Conservation (phyloP, 2,329 filamentous ascomycete species). For the Emmonsiellopsis sp. region DNA sequence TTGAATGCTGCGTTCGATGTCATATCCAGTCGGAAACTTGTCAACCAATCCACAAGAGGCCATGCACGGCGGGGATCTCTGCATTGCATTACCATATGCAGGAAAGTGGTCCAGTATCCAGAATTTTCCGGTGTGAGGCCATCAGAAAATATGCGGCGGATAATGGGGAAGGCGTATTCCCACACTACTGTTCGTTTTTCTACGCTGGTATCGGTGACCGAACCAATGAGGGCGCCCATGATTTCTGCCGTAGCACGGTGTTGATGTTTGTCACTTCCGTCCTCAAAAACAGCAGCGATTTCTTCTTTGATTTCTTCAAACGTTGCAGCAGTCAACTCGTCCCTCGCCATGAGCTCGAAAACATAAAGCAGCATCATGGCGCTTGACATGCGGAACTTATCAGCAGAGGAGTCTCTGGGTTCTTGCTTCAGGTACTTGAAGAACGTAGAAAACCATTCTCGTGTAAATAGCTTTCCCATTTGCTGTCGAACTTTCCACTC, state of each 20-base stretch:
- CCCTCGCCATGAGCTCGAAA: slow-evolving; percentile 74
- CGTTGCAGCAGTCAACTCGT: slow-evolving; percentile 64
- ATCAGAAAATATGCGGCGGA: slow-evolving; percentile 79
- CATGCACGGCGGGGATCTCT: slow-evolving; percentile 82
- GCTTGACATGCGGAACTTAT: slow-evolving; percentile 83
- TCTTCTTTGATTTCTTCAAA: slow-evolving; percentile 84
- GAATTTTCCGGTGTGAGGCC: slow-evolving; percentile 90
- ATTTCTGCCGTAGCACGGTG: slow-evolving; percentile 94
- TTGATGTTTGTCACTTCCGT: slow-evolving; percentile 95
- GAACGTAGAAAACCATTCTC: slow-evolving; percentile 75
- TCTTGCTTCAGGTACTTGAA: slow-evolving; percentile 96
- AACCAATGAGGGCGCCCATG: slow-evolving; percentile 71
- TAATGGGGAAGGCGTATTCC: slow-evolving; percentile 81
- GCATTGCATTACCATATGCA: slow-evolving; percentile 78
- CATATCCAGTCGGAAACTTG: slow-evolving; percentile 85
- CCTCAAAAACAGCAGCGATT: slow-evolving; percentile 67
- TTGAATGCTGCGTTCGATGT: slow-evolving; percentile 95
- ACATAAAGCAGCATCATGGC: slow-evolving; percentile 80
- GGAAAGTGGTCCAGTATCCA: slow-evolving; percentile 87
- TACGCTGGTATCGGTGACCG: slow-evolving; percentile 66
- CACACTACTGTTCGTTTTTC: slow-evolving; percentile 69
- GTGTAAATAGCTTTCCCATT: slow-evolving; percentile 71
- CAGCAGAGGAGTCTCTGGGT: slow-evolving; percentile 68
- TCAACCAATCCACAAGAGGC: slow-evolving; percentile 74
- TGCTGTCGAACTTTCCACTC: slow-evolving; percentile 65